Evolutionary conservation across 768 basidiomycete genomes (phyloP).

Genomic region (Boletellus ananiceps): DNA sequence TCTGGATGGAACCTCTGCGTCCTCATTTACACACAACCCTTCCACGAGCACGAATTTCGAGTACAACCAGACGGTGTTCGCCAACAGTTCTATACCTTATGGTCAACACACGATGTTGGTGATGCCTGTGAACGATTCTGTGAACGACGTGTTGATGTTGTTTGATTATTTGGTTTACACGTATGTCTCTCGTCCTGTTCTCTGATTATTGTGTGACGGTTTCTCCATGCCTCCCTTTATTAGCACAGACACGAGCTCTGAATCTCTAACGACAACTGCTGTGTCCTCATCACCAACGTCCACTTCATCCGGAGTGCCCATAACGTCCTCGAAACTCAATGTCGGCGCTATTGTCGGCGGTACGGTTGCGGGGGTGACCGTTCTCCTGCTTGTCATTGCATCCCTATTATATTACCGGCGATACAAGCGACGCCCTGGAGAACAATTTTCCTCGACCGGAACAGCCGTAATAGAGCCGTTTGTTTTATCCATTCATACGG

Average conservation of each 20-base stretch:
- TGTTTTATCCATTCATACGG: neutral
- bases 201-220: too few species aligned
- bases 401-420: conserved; percentile 5
- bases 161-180: conserved; percentile 19
- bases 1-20: neutral
- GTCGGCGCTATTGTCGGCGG: conserved; percentile 5
- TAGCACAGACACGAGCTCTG: neutral
- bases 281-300: too few species aligned
- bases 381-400: neutral
- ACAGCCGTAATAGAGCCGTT: neutral
- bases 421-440: neutral
- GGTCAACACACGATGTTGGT: conserved; percentile 6
- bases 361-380: neutral
- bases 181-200: neutral
- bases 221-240: neutral
- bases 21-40: neutral
- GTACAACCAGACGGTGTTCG: conserved; percentile 14
- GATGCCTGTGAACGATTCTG: neutral
- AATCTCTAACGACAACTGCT: neutral
- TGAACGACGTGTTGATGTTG: neutral
- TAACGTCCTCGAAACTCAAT: neutral
- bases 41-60: neutral
- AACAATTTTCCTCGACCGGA: neutral
- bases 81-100: neutral
- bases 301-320: too few species aligned